Evolutionary conservation across 352 stramenopile species (phyloP), one percentile per base, ranked within the genome.

Genomic region (Globisporangium iwayamae): DNA sequence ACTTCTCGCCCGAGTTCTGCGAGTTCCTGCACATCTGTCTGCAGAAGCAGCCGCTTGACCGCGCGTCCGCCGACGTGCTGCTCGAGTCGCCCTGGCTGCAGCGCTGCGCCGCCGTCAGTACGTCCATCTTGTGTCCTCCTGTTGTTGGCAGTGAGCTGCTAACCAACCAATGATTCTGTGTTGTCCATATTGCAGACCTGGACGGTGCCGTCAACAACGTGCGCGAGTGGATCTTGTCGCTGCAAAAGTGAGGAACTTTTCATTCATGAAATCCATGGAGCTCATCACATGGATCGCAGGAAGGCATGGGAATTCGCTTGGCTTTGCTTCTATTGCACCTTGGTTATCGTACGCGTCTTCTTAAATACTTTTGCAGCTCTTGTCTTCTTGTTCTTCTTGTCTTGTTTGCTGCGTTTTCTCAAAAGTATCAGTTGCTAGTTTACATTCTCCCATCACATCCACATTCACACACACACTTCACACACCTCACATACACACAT

Each of bases 1-100:
- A 83, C 63, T 94, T 92, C 63, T 91, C 85, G 36, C 56, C 69
- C 46, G 85, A 91, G 46, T 90, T 92, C 63, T 89, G 83, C 65
- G 73, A 78, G 36, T 94, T 94, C 62, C 58, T 94, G 58, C 62
- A 74, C 3, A 59, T 73, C 14, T 94, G 85, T 73, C 65, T 94
- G 18, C 78, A 81, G 63, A 87, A 87, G 58, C 75, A 90, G 56
- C 81, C 83, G 41, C 68, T 76, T 30, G 81, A 91, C 54, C 84
- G 84, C 39, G 74, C 79, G 25, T 78, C 73, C 14, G 82, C 83
- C 6, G 79, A 89, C 54, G 73, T 76, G 20, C 61, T 94, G 57
- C 74, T 92, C 45, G 69, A 83, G 54, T 91, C 85, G n/a, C 71
- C 79, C 10, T 94, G 85, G 85, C 73, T 94, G 38, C 71, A 84